Base-by-base conservation (phyloP, 2,329 filamentous ascomycete genomes). In the Lachnellula hyalina region DNA sequence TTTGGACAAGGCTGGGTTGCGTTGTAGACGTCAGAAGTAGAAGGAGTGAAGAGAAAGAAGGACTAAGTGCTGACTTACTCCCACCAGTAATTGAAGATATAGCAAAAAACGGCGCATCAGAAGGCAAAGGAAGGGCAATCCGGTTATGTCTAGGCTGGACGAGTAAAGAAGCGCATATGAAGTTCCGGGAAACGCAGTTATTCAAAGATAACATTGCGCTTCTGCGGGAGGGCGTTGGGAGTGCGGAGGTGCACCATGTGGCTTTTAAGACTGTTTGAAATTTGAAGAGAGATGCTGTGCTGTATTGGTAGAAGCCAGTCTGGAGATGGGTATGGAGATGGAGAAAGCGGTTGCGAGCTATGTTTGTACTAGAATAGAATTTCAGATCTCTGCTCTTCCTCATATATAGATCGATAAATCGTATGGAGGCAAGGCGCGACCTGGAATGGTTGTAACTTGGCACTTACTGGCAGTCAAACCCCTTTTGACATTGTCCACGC, bases 71-170 rank as follows among this genome's bases (percentile, higher is more conserved):
- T 32, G 9, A 32, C 28, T 32, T 12, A 32, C 8, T 9, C 9
- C 28, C 9, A 11, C 28, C 4, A 21, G 19, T 44, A 5, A 14
- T 44, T 14, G 49, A 51, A 25, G 40, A 51, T 40, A 35, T 51
- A 9, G 49, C 23, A 3, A 42, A 50, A 36, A 23, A 23, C 3
- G 44, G 44, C 7, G n/a, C 21, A 2, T 47, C 49, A 6, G 42
- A 52, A 9, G 59, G 48, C 3, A 51, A 51, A 28, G 61, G 57
- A 5, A 63, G 49, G 34, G 62, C 54, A 1, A 23, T 55, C 6
- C 55, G 62, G 28, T 35, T 63, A 12, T 44, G 55, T 21, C 12
- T 60, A 19, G 63, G 59, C 5, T 67, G 65, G 65, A 53, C 61
- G 52, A 61, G 49, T 44, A 57, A 54, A 40, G 64, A 63, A 47